These are phyloP conservation scores for Marasmius sp. DNA, from an alignment of 1,284 basidiomycete species.

Conservation along the genomic window DNA sequence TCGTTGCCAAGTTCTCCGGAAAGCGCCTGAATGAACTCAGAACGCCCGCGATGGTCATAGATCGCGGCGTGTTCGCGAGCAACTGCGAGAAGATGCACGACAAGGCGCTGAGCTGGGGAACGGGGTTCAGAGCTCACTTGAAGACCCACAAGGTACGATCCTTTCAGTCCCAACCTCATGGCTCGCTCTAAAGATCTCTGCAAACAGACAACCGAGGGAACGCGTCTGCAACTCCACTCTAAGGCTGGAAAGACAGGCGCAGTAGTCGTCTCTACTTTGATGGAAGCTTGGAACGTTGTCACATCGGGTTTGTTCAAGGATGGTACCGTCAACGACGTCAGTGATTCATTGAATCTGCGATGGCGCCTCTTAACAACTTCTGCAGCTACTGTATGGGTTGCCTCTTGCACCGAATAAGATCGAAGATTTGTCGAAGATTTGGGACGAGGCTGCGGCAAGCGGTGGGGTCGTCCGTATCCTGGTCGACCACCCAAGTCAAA, in stretches of 20 bases:
- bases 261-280: slow-evolving; percentile 76
- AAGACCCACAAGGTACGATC: slow-evolving; percentile 76
- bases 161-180: neutral
- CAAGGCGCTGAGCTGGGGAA: slow-evolving; percentile 62
- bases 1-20: slow-evolving; percentile 62
- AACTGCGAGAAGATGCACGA: slow-evolving; percentile 77
- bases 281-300: slow-evolving; percentile 79
- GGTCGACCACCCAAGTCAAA: slow-evolving; percentile 76
- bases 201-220: slow-evolving; percentile 70
- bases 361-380: slow-evolving; percentile 1
- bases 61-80: slow-evolving; percentile 63
- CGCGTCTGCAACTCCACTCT: slow-evolving; percentile 63
- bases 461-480: slow-evolving; percentile 66
- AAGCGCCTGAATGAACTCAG: slow-evolving; percentile 58
- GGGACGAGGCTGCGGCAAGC: slow-evolving; percentile 50
- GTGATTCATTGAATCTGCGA: slow-evolving; percentile 24
- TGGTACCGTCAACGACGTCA: slow-evolving; percentile 72
- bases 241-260: slow-evolving; percentile 52
- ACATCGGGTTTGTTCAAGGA: slow-evolving; percentile 69
- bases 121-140: slow-evolving; percentile 77
- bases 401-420: slow-evolving; percentile 74
- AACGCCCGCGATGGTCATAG: slow-evolving; percentile 80
- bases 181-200: neutral
- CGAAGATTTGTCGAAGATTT: slow-evolving; percentile 63
- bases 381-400: slow-evolving; percentile 78